Base-by-base conservation (phyloP, 2,329 filamentous ascomycete genomes). In the Setomelanomma holmii region DNA sequence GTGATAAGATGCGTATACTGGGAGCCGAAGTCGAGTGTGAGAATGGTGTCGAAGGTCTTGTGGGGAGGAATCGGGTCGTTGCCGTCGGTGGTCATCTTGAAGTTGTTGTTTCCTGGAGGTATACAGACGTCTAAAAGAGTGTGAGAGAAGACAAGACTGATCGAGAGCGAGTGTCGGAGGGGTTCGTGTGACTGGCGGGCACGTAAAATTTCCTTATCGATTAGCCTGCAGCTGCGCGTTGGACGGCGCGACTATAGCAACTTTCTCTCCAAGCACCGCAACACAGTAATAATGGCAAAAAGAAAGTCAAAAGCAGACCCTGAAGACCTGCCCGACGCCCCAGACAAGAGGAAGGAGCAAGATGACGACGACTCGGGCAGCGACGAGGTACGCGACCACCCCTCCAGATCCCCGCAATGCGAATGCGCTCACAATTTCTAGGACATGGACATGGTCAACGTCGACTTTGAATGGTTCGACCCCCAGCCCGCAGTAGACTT, bases 391-490 rank as follows among this genome's bases (percentile, higher is more conserved):
- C 54, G 58, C 54, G 53, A 30, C 27, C 10, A 30, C 44, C 50
- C 44, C 27, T 38, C 34, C 45, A 50, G n/a, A 40, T 19, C 35
- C 47, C 48, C 36, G 44, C 44, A 43, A 52, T 49, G 39, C 45
- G 40, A 39, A 45, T 14, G 34, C 45, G 42, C 58, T 61, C 51
- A 63, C 47, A 44, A 45, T 43, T 34, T 12, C 53, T 42, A 96
- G 90, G 91, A 96, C 68, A 89, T 92, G 69, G 90, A 96, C 72
- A 89, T 93, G 74, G 86, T 99, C 61, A 89, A 98, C 71, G 92
- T 98, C 51, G 93, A 98, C 61, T 99, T 99, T 69, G 95, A 99
- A 79, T 98, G 92, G 90, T 99, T 98, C 80, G 96, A 97, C 77
- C 96, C 93, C 57, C 89, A 95, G 66, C 83, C 90, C 1, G 86